Evolutionary conservation across 192 early-diverging fungal species (phyloP).

Genomic region (Backusella tuberculispora): DNA sequence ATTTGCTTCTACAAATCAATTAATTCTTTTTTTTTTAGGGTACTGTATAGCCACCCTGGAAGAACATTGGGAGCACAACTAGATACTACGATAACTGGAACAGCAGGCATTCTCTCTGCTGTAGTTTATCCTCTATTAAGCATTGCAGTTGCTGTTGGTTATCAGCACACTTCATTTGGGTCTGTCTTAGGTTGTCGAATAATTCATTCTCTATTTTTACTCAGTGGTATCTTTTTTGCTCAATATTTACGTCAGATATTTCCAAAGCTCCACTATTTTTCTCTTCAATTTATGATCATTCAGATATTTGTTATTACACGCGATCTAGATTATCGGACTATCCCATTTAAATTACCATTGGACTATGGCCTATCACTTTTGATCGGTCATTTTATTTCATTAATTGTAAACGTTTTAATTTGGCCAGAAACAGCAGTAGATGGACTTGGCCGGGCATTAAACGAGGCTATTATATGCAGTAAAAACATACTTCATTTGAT

Average conservation of each 20-base stretch:
- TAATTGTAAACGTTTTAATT: conserved; percentile 44
- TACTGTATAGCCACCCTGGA: conserved; percentile 50
- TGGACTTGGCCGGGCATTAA: conserved; percentile 41
- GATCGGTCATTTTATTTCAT: conserved; percentile 45
- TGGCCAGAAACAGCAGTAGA: conserved; percentile 61
- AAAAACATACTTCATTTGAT: conserved; percentile 40
- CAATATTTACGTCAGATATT: conserved; percentile 42
- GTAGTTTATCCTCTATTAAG: conserved; percentile 43
- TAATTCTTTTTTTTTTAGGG: background rate
- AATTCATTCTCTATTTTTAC: conserved; percentile 43
- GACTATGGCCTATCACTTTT: conserved; percentile 45
- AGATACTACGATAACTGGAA: conserved; percentile 48
- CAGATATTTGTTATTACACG: conserved; percentile 47
- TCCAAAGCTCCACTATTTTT: conserved; percentile 49
- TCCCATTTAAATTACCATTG: conserved; percentile 20
- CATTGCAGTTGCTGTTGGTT: conserved; percentile 34
- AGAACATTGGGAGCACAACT: conserved; percentile 55
- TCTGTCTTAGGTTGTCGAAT: conserved; percentile 42
- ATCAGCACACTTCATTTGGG: conserved; percentile 32
- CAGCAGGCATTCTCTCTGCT: conserved; percentile 43
- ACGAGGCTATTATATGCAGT: conserved; percentile 37
- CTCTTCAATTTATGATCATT: conserved; percentile 49
- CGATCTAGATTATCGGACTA: conserved; percentile 10
- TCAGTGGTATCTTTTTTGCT: conserved; percentile 48
- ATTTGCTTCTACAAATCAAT: background rate